Percentiles rank a stretch among this genome's conserved stretches.
Evolutionary conservation across 345 rosid genomes (phyloP).

Genomic region (Iberis pinnata): DNA sequence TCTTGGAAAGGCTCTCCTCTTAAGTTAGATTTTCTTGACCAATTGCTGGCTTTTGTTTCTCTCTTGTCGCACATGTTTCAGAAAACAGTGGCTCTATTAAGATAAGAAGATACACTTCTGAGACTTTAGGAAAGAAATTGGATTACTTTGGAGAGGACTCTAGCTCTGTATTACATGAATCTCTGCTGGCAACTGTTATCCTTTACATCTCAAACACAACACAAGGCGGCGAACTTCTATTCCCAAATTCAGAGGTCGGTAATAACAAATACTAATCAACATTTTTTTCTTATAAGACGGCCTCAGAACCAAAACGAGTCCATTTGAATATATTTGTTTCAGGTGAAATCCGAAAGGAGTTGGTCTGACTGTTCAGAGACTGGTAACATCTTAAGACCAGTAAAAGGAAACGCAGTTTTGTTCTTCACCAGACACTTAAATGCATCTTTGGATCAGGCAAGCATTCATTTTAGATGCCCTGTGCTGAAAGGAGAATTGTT

Average conservation of each 20-base stretch:
- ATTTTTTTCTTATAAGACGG: not conserved
- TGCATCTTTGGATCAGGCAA: constrained; percentile 41
- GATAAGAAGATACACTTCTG: constrained; percentile 43
- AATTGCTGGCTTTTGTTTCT: constrained; percentile 5
- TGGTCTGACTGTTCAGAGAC: constrained; percentile 55
- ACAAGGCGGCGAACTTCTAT: constrained; percentile 68
- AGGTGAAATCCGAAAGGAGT: constrained; percentile 35
- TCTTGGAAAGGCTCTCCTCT: not conserved
- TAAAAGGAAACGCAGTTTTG: constrained; percentile 70
- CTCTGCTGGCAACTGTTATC: constrained; percentile 60
- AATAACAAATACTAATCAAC: not conserved
- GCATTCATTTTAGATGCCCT: constrained; percentile 76
- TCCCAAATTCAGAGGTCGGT: constrained; percentile 58
- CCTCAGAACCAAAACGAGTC: too few species aligned
- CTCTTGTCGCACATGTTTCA: constrained; percentile 24
- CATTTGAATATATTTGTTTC: constrained; percentile 11
- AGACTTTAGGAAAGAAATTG: constrained; percentile 35
- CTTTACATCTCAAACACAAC: constrained; percentile 68
- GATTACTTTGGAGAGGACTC: constrained; percentile 51
- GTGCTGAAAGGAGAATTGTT: constrained; percentile 62
- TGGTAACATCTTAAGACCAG: constrained; percentile 45
- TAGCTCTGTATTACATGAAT: constrained; percentile 23
- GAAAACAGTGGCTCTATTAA: constrained; percentile 51
- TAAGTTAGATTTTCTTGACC: not conserved
- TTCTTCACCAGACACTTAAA: constrained; percentile 59